Evolutionary conservation across 345 rosid genomes (phyloP).

Genomic region (Camelina sativa): DNA sequence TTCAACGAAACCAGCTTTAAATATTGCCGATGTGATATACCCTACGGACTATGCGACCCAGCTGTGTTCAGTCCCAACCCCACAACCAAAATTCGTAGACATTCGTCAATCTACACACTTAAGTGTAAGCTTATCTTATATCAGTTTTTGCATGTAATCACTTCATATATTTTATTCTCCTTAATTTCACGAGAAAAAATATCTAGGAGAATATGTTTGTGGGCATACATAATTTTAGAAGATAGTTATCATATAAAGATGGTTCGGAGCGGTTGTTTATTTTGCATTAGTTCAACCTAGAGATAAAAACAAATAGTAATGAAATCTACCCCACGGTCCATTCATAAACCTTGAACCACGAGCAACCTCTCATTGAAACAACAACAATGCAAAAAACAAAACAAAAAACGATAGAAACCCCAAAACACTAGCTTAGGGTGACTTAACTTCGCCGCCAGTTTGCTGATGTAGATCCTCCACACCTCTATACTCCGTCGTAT

Average conservation of each 20-base stretch:
- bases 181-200: background rate
- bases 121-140: no score
- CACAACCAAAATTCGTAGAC: background rate
- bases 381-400: background rate
- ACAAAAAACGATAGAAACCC: background rate
- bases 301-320: background rate
- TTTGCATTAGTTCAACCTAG: background rate
- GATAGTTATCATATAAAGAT: background rate
- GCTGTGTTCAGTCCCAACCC: slow-evolving; percentile 22
- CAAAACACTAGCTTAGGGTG: slow-evolving; percentile 21
- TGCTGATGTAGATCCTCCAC: slow-evolving; percentile 49
- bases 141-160: slow-evolving; percentile 17
- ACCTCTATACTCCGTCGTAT: slow-evolving; percentile 56
- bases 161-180: background rate
- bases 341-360: slow-evolving; percentile 22
- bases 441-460: slow-evolving; percentile 38
- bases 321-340: slow-evolving; percentile 5
- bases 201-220: background rate
- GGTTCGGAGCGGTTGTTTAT: background rate
- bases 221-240: background rate
- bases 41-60: slow-evolving; percentile 22
- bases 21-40: slow-evolving; percentile 14
- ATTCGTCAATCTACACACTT: slow-evolving; percentile 6
- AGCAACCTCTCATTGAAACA: slow-evolving; percentile 15
- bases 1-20: background rate